phyloP scores from a whole-genome alignment of 805 yeast species.

The Osmozyma mogii region DNA sequence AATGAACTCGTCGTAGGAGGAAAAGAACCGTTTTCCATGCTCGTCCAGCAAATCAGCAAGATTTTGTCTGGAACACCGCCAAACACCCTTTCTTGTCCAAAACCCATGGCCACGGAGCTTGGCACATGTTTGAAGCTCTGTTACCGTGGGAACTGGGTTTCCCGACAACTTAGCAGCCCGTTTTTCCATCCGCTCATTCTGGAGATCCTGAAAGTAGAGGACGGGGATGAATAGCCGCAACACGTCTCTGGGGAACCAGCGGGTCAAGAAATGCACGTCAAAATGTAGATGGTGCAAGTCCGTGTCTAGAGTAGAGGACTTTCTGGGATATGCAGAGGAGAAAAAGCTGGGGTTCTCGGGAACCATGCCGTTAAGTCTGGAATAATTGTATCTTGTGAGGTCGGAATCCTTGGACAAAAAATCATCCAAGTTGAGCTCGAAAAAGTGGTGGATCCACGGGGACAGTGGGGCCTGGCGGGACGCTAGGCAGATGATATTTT shows the following conservation, averaged over 20 bases:
- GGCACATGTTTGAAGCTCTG: conserved; percentile 9
- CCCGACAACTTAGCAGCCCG: conserved; percentile 5
- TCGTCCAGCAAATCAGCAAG: conserved; percentile 5
- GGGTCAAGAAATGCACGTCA: conserved; percentile 11
- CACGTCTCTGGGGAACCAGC: conserved; percentile 14
- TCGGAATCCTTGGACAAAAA: conserved; percentile 11
- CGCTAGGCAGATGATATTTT: conserved; percentile 8
- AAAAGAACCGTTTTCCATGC: conserved; percentile 10
- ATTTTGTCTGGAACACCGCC: conserved; percentile 13
- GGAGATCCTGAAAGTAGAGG: conserved; percentile 13
- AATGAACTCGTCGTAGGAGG: conserved; percentile 14
- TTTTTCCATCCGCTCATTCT: conserved; percentile 3
- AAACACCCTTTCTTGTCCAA: conserved; percentile 14
- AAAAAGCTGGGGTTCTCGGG: conserved; percentile 11
- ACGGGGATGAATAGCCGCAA: conserved; percentile 13
- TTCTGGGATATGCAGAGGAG: conserved; percentile 13
- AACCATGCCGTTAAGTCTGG: conserved; percentile 6
- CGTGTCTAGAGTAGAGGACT: conserved; percentile 13
- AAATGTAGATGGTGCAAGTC: conserved; percentile 11
- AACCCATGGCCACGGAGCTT: conserved; percentile 9
- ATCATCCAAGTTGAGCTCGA: conserved; percentile 4
- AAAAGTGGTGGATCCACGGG: too few relatives aligned
- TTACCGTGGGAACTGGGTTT: conserved; percentile 13
- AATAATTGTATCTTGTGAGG: conserved; percentile 3
- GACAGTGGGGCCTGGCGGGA: too few relatives aligned